Evolutionary conservation across 179 eudicot species (phyloP), one percentile per base, ranked within the genome.

Genomic region (Heliamphora pulchella): DNA sequence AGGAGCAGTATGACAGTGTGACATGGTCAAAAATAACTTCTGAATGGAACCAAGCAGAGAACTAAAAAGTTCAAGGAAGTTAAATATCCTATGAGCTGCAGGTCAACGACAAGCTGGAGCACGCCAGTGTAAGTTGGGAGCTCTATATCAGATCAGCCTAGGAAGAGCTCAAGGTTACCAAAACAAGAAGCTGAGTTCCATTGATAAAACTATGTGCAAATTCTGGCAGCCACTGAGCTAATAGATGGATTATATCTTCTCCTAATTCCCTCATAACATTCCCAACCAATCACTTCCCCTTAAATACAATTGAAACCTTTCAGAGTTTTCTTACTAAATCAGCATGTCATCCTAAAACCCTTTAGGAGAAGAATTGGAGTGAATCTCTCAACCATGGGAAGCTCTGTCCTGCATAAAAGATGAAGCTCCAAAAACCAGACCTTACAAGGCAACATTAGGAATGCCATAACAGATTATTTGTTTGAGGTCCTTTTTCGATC

Each of bases 401-500:
- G 63, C 41, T 61, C 44, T 8, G 5, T 22, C 69, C 8, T 64
- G 69, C 43, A 31, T 64, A 6, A 31, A 20, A 64, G 31, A 3
- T 20, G 69, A 64, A 64, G 44, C 63, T 22, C 59, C 77, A 54
- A 53, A 54, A 74, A 55, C 7, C 13, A 48, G 65, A 74, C 63
- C 53, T 48, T 48, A 48, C 51, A 48, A 48, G 7, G 5, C 51
- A 48, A 48, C 51, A 48, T 48, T 48, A 6, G 7, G 51, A 48
- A 6, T 3, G 51, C 51, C 51, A 48, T 48, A 6, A 48, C 7
- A 48, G 51, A 6, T 48, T 48, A 48, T 48, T 48, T 48, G 31
- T 31, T 31, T 31, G 31, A 31, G 31, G 31, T 31, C 31, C 31
- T 31, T 31, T 31, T 31, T 31, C 31, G 31, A 31, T 31, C 31